phyloP scores from a whole-genome alignment of 371 early-diverging fungal species.

The Mucor circinelloides region DNA sequence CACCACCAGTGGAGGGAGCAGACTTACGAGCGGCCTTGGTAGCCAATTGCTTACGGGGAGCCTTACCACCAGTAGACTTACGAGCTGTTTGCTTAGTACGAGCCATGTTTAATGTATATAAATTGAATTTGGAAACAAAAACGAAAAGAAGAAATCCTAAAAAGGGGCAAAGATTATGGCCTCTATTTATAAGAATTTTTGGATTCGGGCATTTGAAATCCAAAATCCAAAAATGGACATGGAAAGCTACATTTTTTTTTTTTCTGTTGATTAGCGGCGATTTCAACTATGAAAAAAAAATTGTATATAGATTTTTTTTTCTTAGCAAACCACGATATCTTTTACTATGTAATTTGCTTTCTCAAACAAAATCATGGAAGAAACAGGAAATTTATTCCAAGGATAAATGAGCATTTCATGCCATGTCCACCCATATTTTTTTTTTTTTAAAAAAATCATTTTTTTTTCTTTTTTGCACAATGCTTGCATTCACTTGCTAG shows the following conservation, averaged over 20 bases:
- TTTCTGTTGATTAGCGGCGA: background rate
- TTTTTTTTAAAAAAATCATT: no score
- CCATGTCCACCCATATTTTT: no score
- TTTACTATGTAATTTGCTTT: no score
- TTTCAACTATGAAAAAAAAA: background rate
- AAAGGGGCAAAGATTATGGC: constrained; percentile 4
- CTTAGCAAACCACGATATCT: no score
- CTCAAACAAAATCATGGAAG: no score
- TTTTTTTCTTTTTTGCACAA: no score
- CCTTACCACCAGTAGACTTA: constrained; percentile 99
- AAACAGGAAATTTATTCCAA: no score
- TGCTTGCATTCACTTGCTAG: no score
- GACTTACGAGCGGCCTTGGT: constrained; percentile 87
- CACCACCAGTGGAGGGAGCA: constrained; percentile 58
- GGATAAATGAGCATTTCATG: no score
- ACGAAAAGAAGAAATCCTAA: constrained; percentile 19
- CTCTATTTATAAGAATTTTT: constrained; percentile 18
- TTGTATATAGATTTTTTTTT: no score
- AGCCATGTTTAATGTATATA: constrained; percentile 70
- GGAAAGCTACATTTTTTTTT: constrained; percentile 16
- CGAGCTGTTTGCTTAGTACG: constrained; percentile 99
- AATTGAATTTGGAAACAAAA: constrained; percentile 9
- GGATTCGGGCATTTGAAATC: constrained; percentile 13
- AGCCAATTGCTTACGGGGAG: constrained; percentile 97
- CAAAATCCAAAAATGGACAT: constrained; percentile 7